These are phyloP conservation scores for Cyclocybe cylindracea DNA, from an alignment of 768 basidiomycete genomes.

Conservation along the genomic window DNA sequence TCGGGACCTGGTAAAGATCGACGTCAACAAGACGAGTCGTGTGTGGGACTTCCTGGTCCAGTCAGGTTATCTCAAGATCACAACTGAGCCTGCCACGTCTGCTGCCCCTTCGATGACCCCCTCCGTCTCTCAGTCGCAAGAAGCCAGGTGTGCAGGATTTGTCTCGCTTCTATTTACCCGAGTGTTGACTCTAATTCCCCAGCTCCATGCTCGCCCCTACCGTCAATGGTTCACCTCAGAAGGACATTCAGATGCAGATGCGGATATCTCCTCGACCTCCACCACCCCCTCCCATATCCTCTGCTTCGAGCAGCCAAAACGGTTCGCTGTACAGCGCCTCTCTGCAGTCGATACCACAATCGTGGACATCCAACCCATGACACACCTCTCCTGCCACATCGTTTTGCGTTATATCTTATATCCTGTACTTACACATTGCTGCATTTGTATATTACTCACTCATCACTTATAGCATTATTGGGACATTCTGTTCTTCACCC, in stretches of 20 bases:
- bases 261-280: slow-evolving; percentile 31
- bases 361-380: slow-evolving; percentile 24
- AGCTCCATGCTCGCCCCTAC: slow-evolving; percentile 20
- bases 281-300: slow-evolving; percentile 26
- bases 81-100: slow-evolving; percentile 47
- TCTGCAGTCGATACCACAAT: slow-evolving; percentile 31
- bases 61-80: slow-evolving; percentile 78
- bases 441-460: slow-evolving; percentile 35
- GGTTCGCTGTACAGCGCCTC: slow-evolving; percentile 38
- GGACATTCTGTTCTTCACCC: neutral
- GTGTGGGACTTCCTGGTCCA: slow-evolving; percentile 94
- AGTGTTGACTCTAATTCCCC: slow-evolving; percentile 6
- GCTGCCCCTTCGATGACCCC: slow-evolving; percentile 42
- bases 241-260: slow-evolving; percentile 23
- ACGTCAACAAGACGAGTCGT: slow-evolving; percentile 88
- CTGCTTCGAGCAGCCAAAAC: slow-evolving; percentile 36
- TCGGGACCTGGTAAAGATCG: slow-evolving; percentile 87
- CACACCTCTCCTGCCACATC: slow-evolving; percentile 4
- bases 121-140: slow-evolving; percentile 30
- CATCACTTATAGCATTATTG: slow-evolving; percentile 27
- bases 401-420: slow-evolving; percentile 22
- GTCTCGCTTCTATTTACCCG: neutral
- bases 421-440: slow-evolving; percentile 27
- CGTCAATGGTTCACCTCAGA: slow-evolving; percentile 36
- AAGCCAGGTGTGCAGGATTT: slow-evolving; percentile 35